Base-by-base conservation (phyloP, 2,329 filamentous ascomycete genomes). In the Talaromyces pinophilus region DNA sequence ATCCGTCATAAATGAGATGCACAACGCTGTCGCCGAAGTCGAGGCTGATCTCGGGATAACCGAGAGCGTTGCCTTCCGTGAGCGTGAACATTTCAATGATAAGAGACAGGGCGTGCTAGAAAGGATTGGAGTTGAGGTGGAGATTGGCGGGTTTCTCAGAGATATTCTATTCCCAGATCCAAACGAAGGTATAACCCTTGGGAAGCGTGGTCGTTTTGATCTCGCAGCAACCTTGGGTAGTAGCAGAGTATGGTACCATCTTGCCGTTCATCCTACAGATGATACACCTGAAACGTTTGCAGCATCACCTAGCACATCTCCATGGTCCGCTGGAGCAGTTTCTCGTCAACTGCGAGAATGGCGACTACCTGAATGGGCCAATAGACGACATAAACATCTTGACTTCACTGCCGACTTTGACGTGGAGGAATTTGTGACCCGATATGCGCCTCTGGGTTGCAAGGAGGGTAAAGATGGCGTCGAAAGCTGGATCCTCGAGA, bases 351-450 rank as follows among this genome's bases (percentile, higher is more conserved):
- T 99, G 19, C 91, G 95, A 19, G 87, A 93, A 2, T 99, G 95
- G 94, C 88, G 95, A 73, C 83, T 99, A 17, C 91, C 95, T 0
- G 95, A 99, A 77, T 99, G 95, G 95, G 92, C 93, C 1, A 99
- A 98, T 75, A 89, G 94, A 65, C 88, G 95, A 60, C 96, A 93
- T 77, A 92, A 92, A 76, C 88, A 90, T 72, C 87, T 98, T 2
- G 95, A 99, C 76, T 99, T 96, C 78, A 99, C 95, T 0, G 92
- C 93, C 1, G 95, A 99, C 74, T 99, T 98, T 71, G 95, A 99
- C 73, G 82, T 93, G 5, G 92, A 97, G 17, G 95, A 99, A 76
- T 98, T 99, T 72, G 86, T 89, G 22, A 88, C 90, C 71, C 88
- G 95, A 54, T 99, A 97, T 76, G 84, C 88, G 5, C 83, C 87